Evolutionary conservation across 352 stramenopile species (phyloP).

Genomic region (Globisporangium uncinulatum): DNA sequence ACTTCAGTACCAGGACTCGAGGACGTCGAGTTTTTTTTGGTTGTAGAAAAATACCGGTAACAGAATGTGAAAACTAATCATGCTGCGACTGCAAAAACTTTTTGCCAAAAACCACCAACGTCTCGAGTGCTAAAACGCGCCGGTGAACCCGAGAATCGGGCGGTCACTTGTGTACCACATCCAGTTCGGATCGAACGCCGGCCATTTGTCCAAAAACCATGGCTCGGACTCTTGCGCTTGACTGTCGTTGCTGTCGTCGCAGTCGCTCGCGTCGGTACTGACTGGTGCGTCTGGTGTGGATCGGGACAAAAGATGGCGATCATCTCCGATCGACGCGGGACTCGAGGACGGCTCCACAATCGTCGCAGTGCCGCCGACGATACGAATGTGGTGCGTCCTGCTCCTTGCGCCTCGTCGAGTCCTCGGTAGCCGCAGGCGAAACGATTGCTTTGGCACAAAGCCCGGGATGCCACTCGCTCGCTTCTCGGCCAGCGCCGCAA

Average conservation of each 20-base stretch:
- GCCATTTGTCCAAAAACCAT: constrained; percentile 5
- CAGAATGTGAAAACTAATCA: no score
- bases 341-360: no score
- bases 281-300: background rate
- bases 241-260: background rate
- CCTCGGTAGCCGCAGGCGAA: constrained; percentile 49
- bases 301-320: background rate
- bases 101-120: no score
- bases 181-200: constrained; percentile 9
- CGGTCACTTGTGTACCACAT: constrained; percentile 47
- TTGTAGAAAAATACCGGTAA: no score
- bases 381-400: constrained; percentile 4
- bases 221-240: constrained; percentile 6
- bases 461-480: constrained; percentile 25
- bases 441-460: constrained; percentile 57
- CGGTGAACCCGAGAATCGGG: constrained; percentile 33
- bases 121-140: constrained; percentile 2
- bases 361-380: constrained; percentile 1
- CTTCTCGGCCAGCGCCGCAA: constrained; percentile 39
- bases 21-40: no score
- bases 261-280: background rate
- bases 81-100: no score
- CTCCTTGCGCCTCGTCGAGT: constrained; percentile 9
- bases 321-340: no score
- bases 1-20: no score